Conservation (phyloP, 768 basidiomycete species). For the Tricholoma terreum region DNA sequence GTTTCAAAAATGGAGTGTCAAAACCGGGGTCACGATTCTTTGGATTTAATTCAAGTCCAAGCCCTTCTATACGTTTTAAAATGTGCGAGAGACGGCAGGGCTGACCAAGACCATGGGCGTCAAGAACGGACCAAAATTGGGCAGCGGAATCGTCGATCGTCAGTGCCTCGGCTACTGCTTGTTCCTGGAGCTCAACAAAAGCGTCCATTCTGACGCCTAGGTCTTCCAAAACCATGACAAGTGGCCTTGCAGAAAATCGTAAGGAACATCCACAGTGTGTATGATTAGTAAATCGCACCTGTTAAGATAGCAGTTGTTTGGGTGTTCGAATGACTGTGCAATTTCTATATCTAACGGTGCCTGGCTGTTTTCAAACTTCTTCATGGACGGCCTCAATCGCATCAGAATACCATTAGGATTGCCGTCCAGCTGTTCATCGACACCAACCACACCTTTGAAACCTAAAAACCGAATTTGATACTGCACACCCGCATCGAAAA, state of each 20-base stretch:
- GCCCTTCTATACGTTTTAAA: constrained; percentile 43
- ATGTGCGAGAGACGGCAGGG: constrained; percentile 50
- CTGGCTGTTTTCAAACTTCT: constrained; percentile 60
- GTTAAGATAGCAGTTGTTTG: constrained; percentile 68
- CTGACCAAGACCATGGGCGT: constrained; percentile 41
- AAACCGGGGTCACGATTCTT: constrained; percentile 32
- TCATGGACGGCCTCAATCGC: constrained; percentile 71
- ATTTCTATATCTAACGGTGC: constrained; percentile 64
- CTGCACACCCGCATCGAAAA: constrained; percentile 29
- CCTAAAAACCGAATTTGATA: constrained; percentile 84
- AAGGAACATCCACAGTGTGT: not conserved
- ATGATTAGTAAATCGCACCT: constrained; percentile 39
- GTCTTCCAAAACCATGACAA: constrained; percentile 80
- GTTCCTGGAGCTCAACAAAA: constrained; percentile 62
- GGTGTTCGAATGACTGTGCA: constrained; percentile 56
- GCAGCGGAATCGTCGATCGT: constrained; percentile 57
- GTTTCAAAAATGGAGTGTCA: constrained; percentile 55
- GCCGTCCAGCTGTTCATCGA: constrained; percentile 54
- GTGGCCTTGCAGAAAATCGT: constrained; percentile 40
- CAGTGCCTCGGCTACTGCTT: constrained; percentile 51
- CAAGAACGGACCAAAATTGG: constrained; percentile 48
- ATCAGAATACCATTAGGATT: constrained; percentile 53
- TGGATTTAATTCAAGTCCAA: constrained; percentile 47
- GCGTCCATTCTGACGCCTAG: constrained; percentile 55
- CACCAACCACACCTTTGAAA: constrained; percentile 75